Conservation (phyloP, 129 eudicot genomes). For the Tanacetum coccineum region DNA sequence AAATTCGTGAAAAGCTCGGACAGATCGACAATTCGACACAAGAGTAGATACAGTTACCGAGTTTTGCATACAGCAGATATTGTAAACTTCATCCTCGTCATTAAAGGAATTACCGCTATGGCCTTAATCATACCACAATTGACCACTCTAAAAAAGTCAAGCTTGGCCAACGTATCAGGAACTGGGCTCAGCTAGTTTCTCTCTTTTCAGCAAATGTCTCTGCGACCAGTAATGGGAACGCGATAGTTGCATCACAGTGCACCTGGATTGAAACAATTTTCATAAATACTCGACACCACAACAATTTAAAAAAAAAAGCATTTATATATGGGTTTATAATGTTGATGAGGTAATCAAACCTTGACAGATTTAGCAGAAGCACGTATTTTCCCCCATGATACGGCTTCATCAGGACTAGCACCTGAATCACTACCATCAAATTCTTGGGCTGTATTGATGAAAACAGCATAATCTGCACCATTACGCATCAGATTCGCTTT, state of each 20-base stretch:
- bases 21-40: background rate
- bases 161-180: conserved; percentile 5
- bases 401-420: conserved; percentile 96
- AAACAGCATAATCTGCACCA: conserved; percentile 96
- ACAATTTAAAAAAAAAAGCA: background rate
- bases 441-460: conserved; percentile 87
- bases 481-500: conserved; percentile 99
- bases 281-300: background rate
- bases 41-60: background rate
- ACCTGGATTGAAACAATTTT: conserved; percentile 45
- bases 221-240: conserved; percentile 89
- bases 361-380: conserved; percentile 87
- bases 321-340: background rate
- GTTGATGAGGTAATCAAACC: conserved; percentile 30
- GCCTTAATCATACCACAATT: background rate
- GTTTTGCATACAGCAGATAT: background rate
- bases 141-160: background rate
- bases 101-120: background rate
- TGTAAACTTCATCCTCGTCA: background rate
- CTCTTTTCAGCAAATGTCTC: conserved; percentile 75
- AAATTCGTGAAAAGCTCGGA: background rate
- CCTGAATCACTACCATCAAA: conserved; percentile 98
- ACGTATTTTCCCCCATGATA: conserved; percentile 90
- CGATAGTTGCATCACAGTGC: conserved; percentile 96
- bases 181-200: conserved; percentile 14